Evolutionary conservation across 73 alveolate species (phyloP).

Genomic region (Stentor roeselii): DNA sequence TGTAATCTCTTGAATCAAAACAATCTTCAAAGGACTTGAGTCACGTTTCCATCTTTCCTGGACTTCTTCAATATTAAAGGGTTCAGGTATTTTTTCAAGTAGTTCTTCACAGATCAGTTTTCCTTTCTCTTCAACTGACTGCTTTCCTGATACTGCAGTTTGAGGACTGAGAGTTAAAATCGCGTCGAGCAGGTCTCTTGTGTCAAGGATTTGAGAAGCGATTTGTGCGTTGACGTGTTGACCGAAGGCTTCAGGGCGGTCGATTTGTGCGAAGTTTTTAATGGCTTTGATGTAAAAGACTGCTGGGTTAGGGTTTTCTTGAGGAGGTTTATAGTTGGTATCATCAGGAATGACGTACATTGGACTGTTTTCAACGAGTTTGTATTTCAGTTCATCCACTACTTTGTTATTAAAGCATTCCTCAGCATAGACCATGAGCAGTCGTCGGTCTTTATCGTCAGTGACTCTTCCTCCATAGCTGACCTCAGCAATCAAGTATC

Average conservation of each 20-base stretch:
- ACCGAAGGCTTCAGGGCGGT: slow-evolving; percentile 93
- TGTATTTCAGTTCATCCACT: slow-evolving; percentile 51
- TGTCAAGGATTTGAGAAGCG: slow-evolving; percentile 93
- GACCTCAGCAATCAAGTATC: slow-evolving; percentile 90
- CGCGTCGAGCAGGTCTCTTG: slow-evolving; percentile 86
- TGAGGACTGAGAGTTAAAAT: slow-evolving; percentile 82
- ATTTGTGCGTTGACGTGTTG: slow-evolving; percentile 97
- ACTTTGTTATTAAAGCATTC: slow-evolving; percentile 53
- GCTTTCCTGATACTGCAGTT: slow-evolving; percentile 87
- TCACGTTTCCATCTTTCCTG: slow-evolving; percentile 88
- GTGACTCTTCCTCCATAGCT: slow-evolving; percentile 98
- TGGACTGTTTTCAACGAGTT: slow-evolving; percentile 52
- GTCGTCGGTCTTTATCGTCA: slow-evolving; percentile 95
- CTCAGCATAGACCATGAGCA: slow-evolving; percentile 66
- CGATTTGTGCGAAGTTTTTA: slow-evolving; percentile 40
- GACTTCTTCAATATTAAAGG: slow-evolving; percentile 87
- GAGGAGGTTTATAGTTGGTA: slow-evolving; percentile 43
- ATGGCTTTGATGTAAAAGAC: slow-evolving; percentile 9
- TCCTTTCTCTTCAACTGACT: slow-evolving; percentile 82
- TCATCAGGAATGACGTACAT: slow-evolving; percentile 54
- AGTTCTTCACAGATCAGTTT: slow-evolving; percentile 73
- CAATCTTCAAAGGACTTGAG: slow-evolving; percentile 94
- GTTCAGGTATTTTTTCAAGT: slow-evolving; percentile 85
- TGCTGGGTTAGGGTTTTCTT: slow-evolving; percentile 32
- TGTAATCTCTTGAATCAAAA: slow-evolving; percentile 94